phyloP scores from a whole-genome alignment of 1,139 yeast genomes.

The Barnettozyma hawaiiensis region DNA sequence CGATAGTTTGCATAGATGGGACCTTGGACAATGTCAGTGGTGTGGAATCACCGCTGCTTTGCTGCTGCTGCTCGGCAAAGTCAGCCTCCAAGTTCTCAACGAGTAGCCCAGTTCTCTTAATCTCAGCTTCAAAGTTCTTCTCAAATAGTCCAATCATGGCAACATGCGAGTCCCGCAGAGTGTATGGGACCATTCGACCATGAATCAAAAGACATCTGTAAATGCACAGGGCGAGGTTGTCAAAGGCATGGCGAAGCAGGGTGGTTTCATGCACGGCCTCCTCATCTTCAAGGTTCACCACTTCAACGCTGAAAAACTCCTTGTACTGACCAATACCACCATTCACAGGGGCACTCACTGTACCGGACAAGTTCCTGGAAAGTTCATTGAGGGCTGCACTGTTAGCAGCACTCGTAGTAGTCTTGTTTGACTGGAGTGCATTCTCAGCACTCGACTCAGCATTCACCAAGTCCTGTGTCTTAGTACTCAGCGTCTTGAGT shows the following conservation, averaged over 20 bases:
- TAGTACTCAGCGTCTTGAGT: slow-evolving; percentile 55
- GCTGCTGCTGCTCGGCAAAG: slow-evolving; percentile 7
- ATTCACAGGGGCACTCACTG: slow-evolving; percentile 88
- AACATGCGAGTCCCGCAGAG: slow-evolving; percentile 58
- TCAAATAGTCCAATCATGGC: slow-evolving; percentile 59
- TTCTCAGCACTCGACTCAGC: slow-evolving; percentile 58
- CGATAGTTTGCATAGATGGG: slow-evolving; percentile 16
- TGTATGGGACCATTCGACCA: slow-evolving; percentile 55
- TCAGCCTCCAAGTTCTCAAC: slow-evolving; percentile 21
- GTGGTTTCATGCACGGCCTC: slow-evolving; percentile 42
- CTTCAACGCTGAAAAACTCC: slow-evolving; percentile 49
- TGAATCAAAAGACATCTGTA: slow-evolving; percentile 66
- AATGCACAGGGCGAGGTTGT: slow-evolving; percentile 62
- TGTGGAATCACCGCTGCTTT: slow-evolving; percentile 11
- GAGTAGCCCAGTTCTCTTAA: slow-evolving; percentile 31
- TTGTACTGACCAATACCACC: slow-evolving; percentile 89
- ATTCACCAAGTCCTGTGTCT: slow-evolving; percentile 67
- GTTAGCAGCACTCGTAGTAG: slow-evolving; percentile 43
- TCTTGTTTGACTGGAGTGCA: slow-evolving; percentile 42
- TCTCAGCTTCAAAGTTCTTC: slow-evolving; percentile 66
- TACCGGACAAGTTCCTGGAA: slow-evolving; percentile 76
- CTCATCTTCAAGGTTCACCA: slow-evolving; percentile 28
- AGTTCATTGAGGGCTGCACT: slow-evolving; percentile 56
- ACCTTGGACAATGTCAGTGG: slow-evolving; percentile 16
- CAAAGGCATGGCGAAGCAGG: slow-evolving; percentile 55